Evolutionary conservation across 2,329 filamentous ascomycete species (phyloP), one percentile per base, ranked within the genome.

Genomic region (Apiospora pterosperma): DNA sequence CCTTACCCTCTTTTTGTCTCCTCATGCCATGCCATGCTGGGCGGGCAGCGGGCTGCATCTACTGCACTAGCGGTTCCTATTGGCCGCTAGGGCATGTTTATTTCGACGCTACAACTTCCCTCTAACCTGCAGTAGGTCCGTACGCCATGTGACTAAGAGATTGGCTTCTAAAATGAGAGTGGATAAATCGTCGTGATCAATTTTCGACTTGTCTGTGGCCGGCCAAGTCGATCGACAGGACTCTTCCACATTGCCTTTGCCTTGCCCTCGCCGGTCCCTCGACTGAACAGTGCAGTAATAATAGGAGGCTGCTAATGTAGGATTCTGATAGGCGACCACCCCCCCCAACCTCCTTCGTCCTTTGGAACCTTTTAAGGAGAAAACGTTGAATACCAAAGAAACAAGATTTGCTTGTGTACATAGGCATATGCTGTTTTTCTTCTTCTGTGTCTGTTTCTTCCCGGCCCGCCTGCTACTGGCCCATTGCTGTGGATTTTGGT

Each of bases 1-100:
- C 44, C 44, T 25, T 19, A 28, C 10, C 44, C 16, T 23, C 31
- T 19, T 31, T n/a, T 31, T n/a, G 19, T 28, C 36, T 16, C 36
- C 34, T 55, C 16, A n/a, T 55, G 48, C 48, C 16, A n/a, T 55
- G 48, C 48, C 48, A 55, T 55, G 48, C 48, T 55, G 48, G 48
- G 28, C 48, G 48, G 48, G 25, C 48, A 34, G 48, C 48, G 48
- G 41, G 62, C 55, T 36, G 42, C 25, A 55, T 55, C 48, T 55
- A 34, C 34, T 61, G 36, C 41, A 52, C 39, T 63, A 63, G 64
- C 59, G 59, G 44, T 62, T 39, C 65, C 64, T 58, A 64, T 67
- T 68, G 65, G 66, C 66, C 67, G 67, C 69, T 70, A 70, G 70
- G 65, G 70, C 70, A 72, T 69, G 69, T 70, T 71, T 71, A 71